phyloP scores from a whole-genome alignment of 768 basidiomycete genomes.

The Lactifluus rugatus region DNA sequence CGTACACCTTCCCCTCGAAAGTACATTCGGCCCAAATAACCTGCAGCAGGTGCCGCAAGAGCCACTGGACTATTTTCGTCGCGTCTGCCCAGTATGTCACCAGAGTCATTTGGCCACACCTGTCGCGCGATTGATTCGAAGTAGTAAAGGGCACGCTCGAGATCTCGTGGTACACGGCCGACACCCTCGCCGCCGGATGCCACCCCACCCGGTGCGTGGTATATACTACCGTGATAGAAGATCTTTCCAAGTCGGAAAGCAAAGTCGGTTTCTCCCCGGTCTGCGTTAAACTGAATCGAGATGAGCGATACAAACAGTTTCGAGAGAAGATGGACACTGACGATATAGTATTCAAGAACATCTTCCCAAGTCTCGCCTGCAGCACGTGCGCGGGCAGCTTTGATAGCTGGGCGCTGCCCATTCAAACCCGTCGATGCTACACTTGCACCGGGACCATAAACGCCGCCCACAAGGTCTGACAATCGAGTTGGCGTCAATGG shows the following conservation, averaged over 20 bases:
- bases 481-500: slow-evolving; percentile 73
- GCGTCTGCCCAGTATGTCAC: slow-evolving; percentile 35
- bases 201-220: slow-evolving; percentile 67
- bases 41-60: slow-evolving; percentile 70
- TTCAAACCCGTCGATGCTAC: slow-evolving; percentile 82
- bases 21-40: slow-evolving; percentile 89
- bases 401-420: slow-evolving; percentile 62
- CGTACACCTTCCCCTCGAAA: slow-evolving; percentile 88
- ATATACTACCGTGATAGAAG: slow-evolving; percentile 93
- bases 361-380: slow-evolving; percentile 95
- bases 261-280: slow-evolving; percentile 81
- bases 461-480: slow-evolving; percentile 85
- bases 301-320: neutral
- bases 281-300: slow-evolving; percentile 74
- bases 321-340: slow-evolving; percentile 27
- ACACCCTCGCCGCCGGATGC: slow-evolving; percentile 88
- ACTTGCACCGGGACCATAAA: slow-evolving; percentile 92
- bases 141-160: slow-evolving; percentile 64
- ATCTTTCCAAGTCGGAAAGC: slow-evolving; percentile 92
- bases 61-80: slow-evolving; percentile 31
- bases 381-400: slow-evolving; percentile 70
- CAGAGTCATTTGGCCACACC: slow-evolving; percentile 80
- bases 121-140: slow-evolving; percentile 76
- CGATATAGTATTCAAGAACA: slow-evolving; percentile 84
- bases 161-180: slow-evolving; percentile 77